These are phyloP conservation scores for Aspergillus sclerotiicarbonarius DNA, from an alignment of 495 filamentous ascomycete genomes.

Conservation along the genomic window DNA sequence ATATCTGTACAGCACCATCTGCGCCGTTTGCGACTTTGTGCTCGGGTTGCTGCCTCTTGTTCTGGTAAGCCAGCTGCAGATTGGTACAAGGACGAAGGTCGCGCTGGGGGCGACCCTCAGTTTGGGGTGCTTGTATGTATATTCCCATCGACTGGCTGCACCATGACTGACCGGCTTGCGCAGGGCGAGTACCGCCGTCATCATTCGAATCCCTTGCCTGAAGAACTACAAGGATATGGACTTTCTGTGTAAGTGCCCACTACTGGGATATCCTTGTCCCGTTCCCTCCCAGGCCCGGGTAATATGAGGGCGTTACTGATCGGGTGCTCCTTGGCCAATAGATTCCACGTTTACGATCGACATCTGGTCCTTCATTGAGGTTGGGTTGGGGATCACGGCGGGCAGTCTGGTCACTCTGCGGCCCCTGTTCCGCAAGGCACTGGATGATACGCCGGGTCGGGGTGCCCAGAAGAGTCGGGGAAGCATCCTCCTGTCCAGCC, in stretches of 20 bases:
- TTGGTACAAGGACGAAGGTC: constrained; percentile 5
- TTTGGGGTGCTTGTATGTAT: constrained; percentile 8
- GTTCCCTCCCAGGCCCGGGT: not conserved
- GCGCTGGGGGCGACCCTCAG: constrained; percentile 9
- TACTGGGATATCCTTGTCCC: not conserved
- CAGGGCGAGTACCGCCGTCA: constrained; percentile 29
- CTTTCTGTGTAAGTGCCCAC: constrained; percentile 28
- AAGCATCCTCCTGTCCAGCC: not conserved
- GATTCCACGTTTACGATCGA: constrained; percentile 27
- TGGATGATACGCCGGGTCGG: constrained; percentile 4
- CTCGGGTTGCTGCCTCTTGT: constrained; percentile 3
- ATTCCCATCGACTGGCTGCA: not conserved
- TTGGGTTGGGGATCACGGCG: constrained; percentile 34
- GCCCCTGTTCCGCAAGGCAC: constrained; percentile 31
- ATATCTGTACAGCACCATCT: constrained; percentile 7
- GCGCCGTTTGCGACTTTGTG: constrained; percentile 6
- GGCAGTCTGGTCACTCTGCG: constrained; percentile 39
- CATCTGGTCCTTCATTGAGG: constrained; percentile 35
- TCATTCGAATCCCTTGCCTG: constrained; percentile 30
- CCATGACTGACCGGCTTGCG: not conserved
- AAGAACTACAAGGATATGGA: constrained; percentile 20
- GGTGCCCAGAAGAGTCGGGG: not conserved
- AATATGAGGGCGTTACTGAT: no score
- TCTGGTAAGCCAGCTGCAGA: constrained; percentile 10
- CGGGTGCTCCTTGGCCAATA: no score